Base-by-base conservation (phyloP, 345 rosid genomes). In the Eutrema japonicum region DNA sequence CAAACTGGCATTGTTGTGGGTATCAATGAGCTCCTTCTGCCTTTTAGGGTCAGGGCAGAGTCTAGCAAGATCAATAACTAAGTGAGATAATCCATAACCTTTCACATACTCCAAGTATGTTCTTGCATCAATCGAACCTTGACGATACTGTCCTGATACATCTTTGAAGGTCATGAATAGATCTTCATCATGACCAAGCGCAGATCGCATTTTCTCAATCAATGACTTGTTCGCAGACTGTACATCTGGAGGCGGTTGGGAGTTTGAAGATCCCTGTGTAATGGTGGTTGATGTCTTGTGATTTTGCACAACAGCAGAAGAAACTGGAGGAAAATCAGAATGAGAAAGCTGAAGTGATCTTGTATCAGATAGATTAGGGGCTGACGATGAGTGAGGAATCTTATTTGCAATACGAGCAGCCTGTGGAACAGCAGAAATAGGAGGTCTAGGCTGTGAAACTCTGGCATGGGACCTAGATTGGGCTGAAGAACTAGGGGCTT, bases 291-390 rank as follows among this genome's bases (percentile, higher is more conserved):
- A 29, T 41, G 73, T 22, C 74, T 79, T 87, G 41, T 55, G 83
- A 10, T 71, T 71, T 37, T 56, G 75, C 71, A 46, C 53, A 58
- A 9, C 68, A 26, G 79, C 57, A 11, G 93, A 82, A 8, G 93
- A 88, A 78, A 92, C 91, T 1, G 96, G 96, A 53, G 97, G 98
- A 66, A 96, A 92, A 73, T 86, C 95, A 2, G 83, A 78, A 69
- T 38, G 29, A 45, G 85, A 77, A 16, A 88, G 68, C 43, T 27
- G 47, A 47, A 72, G 37, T 29, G 77, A 61, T 78, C 78, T 67
- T 60, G 74, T 29, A 66, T 74, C 89, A 36, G 83, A 77, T 72
- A 95, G 88, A 79, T 80, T 83, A 61, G 96, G 91, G 42, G 89
- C 86, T 61, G 93, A 95, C 49, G 86, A 80, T 66, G 91, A 87